Evolutionary conservation across 805 yeast species (phyloP).

Genomic region (Debaryomyces tyrocola): DNA sequence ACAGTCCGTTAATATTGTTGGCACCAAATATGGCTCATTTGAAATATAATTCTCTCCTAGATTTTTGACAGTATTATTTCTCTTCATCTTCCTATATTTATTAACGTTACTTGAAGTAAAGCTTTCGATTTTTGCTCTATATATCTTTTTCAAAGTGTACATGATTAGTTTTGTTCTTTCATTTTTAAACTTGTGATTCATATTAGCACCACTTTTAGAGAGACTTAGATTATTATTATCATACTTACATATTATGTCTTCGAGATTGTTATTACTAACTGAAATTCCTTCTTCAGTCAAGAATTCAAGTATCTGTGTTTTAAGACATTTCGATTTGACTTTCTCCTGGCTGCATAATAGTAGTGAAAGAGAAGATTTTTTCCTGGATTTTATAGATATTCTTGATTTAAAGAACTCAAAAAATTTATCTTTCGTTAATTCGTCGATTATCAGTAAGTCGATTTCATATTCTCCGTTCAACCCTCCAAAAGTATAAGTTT

Average conservation of each 20-base stretch:
- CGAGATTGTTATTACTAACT: not conserved
- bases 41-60: not conserved
- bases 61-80: not conserved
- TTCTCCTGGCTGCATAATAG: conserved; percentile 9
- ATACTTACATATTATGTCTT: not conserved
- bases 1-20: not conserved
- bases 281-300: not conserved
- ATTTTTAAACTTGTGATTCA: not conserved
- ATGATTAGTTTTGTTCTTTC: not conserved
- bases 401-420: conserved; percentile 6
- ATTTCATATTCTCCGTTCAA: conserved; percentile 29
- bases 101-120: too few relatives aligned
- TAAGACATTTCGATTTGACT: not conserved
- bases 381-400: conserved; percentile 14
- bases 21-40: not conserved
- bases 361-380: conserved; percentile 12
- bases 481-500: conserved; percentile 41
- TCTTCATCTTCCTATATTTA: not conserved
- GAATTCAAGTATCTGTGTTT: not conserved
- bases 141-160: not conserved
- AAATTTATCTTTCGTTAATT: conserved; percentile 24
- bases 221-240: not conserved
- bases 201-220: not conserved
- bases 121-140: too few relatives aligned
- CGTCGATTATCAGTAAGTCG: conserved; percentile 29